Conservation (phyloP, 2,329 filamentous ascomycete species). For the Thelonectria blattea region DNA sequence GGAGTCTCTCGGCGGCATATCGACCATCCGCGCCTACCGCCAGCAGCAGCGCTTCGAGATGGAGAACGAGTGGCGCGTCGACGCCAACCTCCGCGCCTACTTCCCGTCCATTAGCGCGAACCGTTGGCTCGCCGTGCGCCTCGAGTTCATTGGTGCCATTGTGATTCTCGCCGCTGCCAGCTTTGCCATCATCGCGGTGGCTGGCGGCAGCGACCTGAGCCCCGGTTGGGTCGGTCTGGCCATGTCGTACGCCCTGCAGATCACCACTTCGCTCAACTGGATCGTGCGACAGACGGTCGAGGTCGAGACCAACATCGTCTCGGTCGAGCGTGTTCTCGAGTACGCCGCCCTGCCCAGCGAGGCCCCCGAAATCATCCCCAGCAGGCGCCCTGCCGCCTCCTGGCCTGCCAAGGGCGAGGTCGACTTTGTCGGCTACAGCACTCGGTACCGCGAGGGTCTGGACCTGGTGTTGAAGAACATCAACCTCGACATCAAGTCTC, state of each 20-base stretch:
- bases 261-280: constrained; percentile 98
- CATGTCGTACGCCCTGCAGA: constrained; percentile 97
- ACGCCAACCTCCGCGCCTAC: constrained; percentile 91
- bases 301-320: constrained; percentile 99
- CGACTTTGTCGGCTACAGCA: constrained; percentile 92
- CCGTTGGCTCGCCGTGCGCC: constrained; percentile 90
- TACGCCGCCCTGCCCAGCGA: constrained; percentile 92
- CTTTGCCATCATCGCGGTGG: constrained; percentile 81
- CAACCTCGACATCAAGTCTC: constrained; percentile 88
- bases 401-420: constrained; percentile 93
- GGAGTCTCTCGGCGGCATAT: constrained; percentile 91
- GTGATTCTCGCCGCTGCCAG: constrained; percentile 89
- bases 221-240: constrained; percentile 85
- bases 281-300: constrained; percentile 98
- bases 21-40: constrained; percentile 92
- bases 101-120: constrained; percentile 95
- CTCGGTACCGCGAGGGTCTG: constrained; percentile 86
- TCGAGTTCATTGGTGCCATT: constrained; percentile 93
- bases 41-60: constrained; percentile 86
- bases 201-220: constrained; percentile 66
- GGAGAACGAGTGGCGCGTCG: constrained; percentile 97
- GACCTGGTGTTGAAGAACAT: constrained; percentile 94
- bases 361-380: constrained; percentile 90
- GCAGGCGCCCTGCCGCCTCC: constrained; percentile 82
- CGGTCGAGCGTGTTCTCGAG: constrained; percentile 95